Percentiles rank a stretch among this genome's conserved stretches.
Evolutionary conservation across 169 alveolate genomes (phyloP).

Genomic region (Cryptosporidium muris): DNA sequence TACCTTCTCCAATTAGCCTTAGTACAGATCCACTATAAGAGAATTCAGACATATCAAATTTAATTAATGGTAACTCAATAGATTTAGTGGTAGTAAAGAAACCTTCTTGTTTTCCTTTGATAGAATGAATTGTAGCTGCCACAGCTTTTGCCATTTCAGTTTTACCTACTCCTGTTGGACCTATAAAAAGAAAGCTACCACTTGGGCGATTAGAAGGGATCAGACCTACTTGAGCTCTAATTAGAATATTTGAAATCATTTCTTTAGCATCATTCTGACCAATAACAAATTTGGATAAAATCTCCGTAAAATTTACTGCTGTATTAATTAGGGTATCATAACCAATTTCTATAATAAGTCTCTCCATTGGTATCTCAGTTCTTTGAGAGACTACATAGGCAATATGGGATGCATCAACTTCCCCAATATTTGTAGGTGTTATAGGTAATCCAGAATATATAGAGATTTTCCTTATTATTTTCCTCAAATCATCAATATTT

Average conservation of each 20-base stretch:
- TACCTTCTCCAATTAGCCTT: conserved; percentile 4
- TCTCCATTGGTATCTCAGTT: background rate
- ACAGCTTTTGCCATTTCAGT: conserved; percentile 9
- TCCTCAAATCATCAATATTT: conserved; percentile 14
- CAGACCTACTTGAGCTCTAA: background rate
- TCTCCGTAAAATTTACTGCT: conserved; percentile 1
- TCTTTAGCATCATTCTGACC: conserved; percentile 33
- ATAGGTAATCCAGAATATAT: background rate
- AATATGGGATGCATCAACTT: conserved; percentile 48
- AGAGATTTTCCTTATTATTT: conserved; percentile 13
- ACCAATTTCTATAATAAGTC: conserved; percentile 10
- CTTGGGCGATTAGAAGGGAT: conserved; percentile 4
- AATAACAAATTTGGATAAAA: conserved; percentile 12
- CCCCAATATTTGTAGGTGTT: conserved; percentile 34
- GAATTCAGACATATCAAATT: conserved; percentile 5
- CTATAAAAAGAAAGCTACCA: conserved; percentile 5
- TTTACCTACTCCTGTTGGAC: conserved; percentile 44
- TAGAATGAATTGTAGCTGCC: background rate
- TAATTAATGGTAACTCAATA: background rate
- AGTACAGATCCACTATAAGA: background rate
- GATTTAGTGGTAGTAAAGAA: background rate
- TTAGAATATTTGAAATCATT: conserved; percentile 3
- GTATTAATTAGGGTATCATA: conserved; percentile 15
- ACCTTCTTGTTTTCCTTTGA: background rate
- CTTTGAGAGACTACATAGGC: conserved; percentile 39